Base-by-base conservation (phyloP, 2,329 filamentous ascomycete genomes). In the Dothideomycetes sp. region DNA sequence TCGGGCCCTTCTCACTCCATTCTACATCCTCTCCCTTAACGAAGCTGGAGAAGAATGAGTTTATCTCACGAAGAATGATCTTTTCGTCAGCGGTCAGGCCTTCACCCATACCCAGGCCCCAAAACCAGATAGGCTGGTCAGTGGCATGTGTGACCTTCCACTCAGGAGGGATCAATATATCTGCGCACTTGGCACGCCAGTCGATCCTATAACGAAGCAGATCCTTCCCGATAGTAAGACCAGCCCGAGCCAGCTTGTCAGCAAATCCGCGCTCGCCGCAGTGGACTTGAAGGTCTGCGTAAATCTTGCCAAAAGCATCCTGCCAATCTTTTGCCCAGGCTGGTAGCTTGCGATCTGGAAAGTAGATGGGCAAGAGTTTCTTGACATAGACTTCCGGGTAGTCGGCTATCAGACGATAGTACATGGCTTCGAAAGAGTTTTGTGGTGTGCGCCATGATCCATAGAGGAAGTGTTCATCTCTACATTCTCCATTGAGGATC, bases 211-310 rank as follows among this genome's bases (percentile, higher is more conserved):
- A 76, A 3, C 73, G 57, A 32, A 68, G 58, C 1, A 76, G 46
- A 4, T 73, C 56, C 36, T 61, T 53, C 4, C 62, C 66, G 1
- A 65, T 61, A 19, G 49, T 38, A 12, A 60, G 44, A 0, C 65
- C 66, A 3, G 58, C 60, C 12, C 53, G 49, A 0, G 59, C 59
- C 2, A 77, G 56, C 0, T 62, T 60, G 27, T 65, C 53, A 4
- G 67, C 57, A 41, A 75, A 65, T 0, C 72, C 72, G 5, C 72
- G 65, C 50, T 72, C 62, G 12, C 73, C 63, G 14, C 59, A 56
- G 47, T 76, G 65, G 7, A 76, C 67, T 49, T 76, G 72, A 44
- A 74, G 66, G 39, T 74, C 68, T 3, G 72, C 71, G 45, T 76
- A 76, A 4, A 76, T 58, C 11, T 58, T 58, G 1, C 72, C 72